A percentile compares a stretch with the other conserved stretches of the same genome.
Evolutionary conservation across 495 filamentous ascomycete species (phyloP).

Genomic region (Aspergillus cavernicola): DNA sequence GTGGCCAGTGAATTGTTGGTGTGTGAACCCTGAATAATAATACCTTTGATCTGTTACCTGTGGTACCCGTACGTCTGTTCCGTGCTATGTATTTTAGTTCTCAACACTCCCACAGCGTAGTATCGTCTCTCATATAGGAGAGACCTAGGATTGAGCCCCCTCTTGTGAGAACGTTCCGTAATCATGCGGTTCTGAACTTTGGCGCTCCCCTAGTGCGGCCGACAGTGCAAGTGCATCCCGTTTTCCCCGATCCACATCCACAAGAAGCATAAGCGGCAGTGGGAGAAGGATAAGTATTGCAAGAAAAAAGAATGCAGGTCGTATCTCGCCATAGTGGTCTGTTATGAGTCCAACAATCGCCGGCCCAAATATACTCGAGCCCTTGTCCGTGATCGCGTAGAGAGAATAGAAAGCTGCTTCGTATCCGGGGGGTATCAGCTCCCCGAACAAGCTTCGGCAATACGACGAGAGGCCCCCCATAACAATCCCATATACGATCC

Average conservation of each 20-base stretch:
- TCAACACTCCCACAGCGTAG: too few relatives aligned
- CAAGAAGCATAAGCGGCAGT: constrained; percentile 75
- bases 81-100: too few relatives aligned
- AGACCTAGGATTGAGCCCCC: background rate
- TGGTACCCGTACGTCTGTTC: too few relatives aligned
- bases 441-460: constrained; percentile 87
- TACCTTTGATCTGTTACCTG: too few relatives aligned
- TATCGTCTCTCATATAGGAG: too few relatives aligned
- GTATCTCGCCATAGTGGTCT: constrained; percentile 82
- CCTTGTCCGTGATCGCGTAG: constrained; percentile 97
- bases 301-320: constrained; percentile 91
- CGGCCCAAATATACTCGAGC: constrained; percentile 89
- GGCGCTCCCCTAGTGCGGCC: constrained; percentile 53
- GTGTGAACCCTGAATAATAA: too few relatives aligned
- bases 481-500: constrained; percentile 87
- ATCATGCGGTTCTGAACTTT: constrained; percentile 11
- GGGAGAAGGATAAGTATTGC: constrained; percentile 78
- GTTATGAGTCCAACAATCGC: constrained; percentile 91
- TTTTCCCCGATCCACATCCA: constrained; percentile 88
- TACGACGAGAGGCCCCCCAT: constrained; percentile 91
- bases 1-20: too few relatives aligned
- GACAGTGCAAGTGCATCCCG: constrained; percentile 70
- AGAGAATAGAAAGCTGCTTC: constrained; percentile 96
- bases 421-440: constrained; percentile 87
- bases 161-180: constrained; percentile 25